Conservation (phyloP, 306 rosid genomes). For the Styphnolobium japonicum region DNA sequence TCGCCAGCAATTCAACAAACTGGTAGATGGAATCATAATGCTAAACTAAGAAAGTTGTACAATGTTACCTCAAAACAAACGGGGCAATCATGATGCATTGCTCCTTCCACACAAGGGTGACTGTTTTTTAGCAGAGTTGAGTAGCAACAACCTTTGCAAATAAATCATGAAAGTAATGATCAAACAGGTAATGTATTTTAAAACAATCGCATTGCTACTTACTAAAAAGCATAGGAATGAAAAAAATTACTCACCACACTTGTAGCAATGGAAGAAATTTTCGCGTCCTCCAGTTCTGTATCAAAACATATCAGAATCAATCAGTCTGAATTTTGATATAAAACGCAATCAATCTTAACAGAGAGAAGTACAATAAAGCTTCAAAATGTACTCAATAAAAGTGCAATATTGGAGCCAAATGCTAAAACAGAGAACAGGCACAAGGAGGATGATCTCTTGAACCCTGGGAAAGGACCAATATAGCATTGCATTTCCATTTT, state of each 20-base stretch:
- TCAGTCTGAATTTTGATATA: not conserved
- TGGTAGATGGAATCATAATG: not conserved
- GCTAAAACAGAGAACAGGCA: not conserved
- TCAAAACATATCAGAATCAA: constrained; percentile 7
- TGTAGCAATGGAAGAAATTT: constrained; percentile 81
- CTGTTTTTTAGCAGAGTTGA: constrained; percentile 56
- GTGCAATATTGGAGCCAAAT: not conserved
- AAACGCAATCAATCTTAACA: not conserved
- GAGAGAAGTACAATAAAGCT: not conserved
- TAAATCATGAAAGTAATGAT: not conserved
- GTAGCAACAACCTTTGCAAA: constrained; percentile 73
- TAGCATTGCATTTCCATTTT: not conserved
- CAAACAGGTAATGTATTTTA: not conserved
- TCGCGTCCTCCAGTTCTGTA: constrained; percentile 75
- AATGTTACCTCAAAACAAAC: constrained; percentile 84
- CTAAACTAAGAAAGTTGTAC: not conserved
- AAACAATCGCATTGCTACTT: not conserved
- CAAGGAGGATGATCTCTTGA: not conserved
- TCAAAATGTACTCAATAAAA: not conserved
- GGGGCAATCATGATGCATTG: constrained; percentile 95
- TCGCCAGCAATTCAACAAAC: not conserved
- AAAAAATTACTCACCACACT: constrained; percentile 59
- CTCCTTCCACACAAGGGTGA: constrained; percentile 92
- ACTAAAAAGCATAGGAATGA: not conserved
- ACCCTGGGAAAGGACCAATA: not conserved